These are phyloP conservation scores for Boletus vinaceobasis DNA, from an alignment of 768 basidiomycete species.

Conservation along the genomic window DNA sequence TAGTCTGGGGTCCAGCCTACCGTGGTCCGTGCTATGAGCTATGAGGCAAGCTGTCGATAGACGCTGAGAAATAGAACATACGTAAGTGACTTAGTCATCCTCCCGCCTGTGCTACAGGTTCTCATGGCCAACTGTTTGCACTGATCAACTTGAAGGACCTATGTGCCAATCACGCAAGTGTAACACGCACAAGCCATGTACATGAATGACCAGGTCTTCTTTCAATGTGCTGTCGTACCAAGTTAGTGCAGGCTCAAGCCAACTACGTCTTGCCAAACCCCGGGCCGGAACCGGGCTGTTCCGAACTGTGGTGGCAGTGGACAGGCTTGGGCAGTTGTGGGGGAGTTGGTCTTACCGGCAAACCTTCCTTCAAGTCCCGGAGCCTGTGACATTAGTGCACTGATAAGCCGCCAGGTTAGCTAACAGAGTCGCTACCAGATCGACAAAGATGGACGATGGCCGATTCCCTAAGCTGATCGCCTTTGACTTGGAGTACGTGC, in stretches of 20 bases:
- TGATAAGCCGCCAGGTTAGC: neutral
- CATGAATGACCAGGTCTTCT: neutral
- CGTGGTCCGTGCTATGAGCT: no score
- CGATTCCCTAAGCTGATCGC: constrained; percentile 62
- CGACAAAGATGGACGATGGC: constrained; percentile 16
- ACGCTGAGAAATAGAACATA: neutral
- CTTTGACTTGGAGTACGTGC: constrained; percentile 75
- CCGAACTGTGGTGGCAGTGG: neutral
- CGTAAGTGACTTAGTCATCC: neutral
- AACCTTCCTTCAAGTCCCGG: neutral
- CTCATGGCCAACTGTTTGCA: neutral
- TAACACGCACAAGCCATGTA: neutral
- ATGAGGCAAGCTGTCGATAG: neutral
- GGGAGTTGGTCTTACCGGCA: neutral
- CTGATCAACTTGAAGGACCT: neutral
- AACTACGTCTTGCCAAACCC: neutral
- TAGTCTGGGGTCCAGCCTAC: neutral
- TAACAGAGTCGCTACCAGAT: neutral
- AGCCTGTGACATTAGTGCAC: neutral
- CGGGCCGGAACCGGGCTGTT: neutral
- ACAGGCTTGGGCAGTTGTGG: no score
- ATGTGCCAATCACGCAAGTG: neutral
- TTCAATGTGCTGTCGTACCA: neutral
- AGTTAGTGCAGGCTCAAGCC: no score
- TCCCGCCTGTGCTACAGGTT: neutral